These are phyloP conservation scores for Solanum pennellii DNA, from an alignment of 257 asterid species.

Conservation along the genomic window DNA sequence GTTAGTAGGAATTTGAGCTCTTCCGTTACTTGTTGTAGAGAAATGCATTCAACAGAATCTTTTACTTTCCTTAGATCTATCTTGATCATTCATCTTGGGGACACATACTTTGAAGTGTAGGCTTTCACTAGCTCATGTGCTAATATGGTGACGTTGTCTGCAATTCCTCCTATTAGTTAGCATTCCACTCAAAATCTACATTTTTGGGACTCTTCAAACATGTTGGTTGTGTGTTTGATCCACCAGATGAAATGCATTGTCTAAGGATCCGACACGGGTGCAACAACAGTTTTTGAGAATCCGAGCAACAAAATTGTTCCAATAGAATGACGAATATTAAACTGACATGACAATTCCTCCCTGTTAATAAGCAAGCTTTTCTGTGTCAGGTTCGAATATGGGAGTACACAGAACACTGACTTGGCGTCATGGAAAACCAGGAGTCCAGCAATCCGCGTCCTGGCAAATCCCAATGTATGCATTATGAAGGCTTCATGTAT, in stretches of 20 bases:
- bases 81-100: not conserved
- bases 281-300: not conserved
- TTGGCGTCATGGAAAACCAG: conserved; percentile 25
- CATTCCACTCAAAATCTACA: not conserved
- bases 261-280: not conserved
- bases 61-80: not conserved
- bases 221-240: not conserved
- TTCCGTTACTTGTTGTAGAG: not conserved
- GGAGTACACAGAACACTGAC: conserved; percentile 12
- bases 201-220: not conserved
- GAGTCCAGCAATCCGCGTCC: conserved; percentile 40
- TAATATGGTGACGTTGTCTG: not conserved
- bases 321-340: not conserved
- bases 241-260: not conserved
- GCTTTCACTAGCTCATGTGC: not conserved
- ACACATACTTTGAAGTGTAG: not conserved
- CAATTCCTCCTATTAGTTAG: not conserved
- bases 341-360: not conserved
- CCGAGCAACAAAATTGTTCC: not conserved
- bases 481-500: conserved; percentile 27
- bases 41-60: not conserved
- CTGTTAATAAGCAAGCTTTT: not conserved
- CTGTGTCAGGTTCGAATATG: conserved; percentile 28
- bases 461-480: conserved; percentile 83
- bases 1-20: not conserved